These are phyloP conservation scores for Mycena citricolor DNA, from an alignment of 1,284 basidiomycete genomes.

Conservation along the genomic window DNA sequence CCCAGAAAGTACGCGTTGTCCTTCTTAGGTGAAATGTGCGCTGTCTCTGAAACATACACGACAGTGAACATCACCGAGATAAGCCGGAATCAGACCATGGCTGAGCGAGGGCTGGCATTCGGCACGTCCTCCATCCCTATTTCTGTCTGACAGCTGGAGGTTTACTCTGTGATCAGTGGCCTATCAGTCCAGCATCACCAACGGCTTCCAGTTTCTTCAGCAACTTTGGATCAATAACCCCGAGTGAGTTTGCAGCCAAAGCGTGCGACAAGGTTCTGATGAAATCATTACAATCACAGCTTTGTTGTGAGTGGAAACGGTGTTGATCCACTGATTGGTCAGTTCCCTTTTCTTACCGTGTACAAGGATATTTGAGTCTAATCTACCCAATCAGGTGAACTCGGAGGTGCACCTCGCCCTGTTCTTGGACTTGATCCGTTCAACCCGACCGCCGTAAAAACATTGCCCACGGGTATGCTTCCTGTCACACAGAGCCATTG, in stretches of 20 bases:
- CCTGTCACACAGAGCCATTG: neutral
- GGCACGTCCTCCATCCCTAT: conserved; percentile 24
- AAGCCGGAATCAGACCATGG: conserved; percentile 33
- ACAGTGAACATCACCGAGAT: conserved; percentile 37
- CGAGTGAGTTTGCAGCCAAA: conserved; percentile 10
- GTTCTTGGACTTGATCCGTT: conserved; percentile 43
- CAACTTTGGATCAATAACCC: conserved; percentile 26
- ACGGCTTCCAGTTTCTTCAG: conserved; percentile 49
- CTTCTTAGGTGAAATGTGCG: conserved; percentile 12
- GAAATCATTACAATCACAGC: neutral
- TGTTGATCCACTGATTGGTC: conserved; percentile 46
- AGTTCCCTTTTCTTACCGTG: too few species aligned
- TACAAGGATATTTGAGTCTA: too few species aligned
- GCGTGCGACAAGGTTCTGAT: too few species aligned
- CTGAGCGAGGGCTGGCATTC: conserved; percentile 52
- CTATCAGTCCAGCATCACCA: conserved; percentile 43
- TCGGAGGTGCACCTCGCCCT: conserved; percentile 32
- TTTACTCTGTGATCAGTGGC: conserved; percentile 24
- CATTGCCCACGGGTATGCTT: conserved; percentile 11
- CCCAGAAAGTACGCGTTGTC: conserved; percentile 34
- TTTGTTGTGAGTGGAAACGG: conserved; percentile 19
- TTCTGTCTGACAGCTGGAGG: neutral
- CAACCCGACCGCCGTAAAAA: conserved; percentile 27
- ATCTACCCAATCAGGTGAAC: too few species aligned
- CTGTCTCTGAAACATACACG: conserved; percentile 21